Evolutionary conservation across 495 filamentous ascomycete genomes (phyloP).

Genomic region (Penicillium verhagenii): DNA sequence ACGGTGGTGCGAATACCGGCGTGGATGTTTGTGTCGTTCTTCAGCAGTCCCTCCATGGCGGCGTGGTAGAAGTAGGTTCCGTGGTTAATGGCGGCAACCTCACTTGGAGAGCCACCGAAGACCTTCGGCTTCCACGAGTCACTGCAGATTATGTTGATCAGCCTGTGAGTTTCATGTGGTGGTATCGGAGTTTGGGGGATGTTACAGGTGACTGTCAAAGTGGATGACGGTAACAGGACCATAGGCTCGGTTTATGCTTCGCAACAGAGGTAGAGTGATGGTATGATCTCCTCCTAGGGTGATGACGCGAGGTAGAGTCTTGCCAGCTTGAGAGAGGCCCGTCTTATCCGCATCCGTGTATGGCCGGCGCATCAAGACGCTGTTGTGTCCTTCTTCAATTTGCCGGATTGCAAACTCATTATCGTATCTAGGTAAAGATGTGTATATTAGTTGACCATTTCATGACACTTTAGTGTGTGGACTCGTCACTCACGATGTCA

Average conservation of each 20-base stretch:
- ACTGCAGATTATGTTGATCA: conserved; percentile 16
- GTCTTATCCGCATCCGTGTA: conserved; percentile 43
- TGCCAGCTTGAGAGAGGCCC: conserved; percentile 54
- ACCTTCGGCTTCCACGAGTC: conserved; percentile 71
- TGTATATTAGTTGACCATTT: no score
- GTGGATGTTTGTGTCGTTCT: conserved; percentile 81
- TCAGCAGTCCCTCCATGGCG: conserved; percentile 68
- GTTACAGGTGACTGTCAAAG: conserved; percentile 66
- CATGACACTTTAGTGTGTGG: not conserved
- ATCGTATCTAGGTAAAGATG: conserved; percentile 48
- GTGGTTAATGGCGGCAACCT: conserved; percentile 74
- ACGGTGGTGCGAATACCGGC: conserved; percentile 81
- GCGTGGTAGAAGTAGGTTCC: conserved; percentile 79
- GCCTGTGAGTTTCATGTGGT: no score
- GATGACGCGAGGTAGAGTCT: conserved; percentile 61
- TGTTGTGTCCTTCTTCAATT: conserved; percentile 65
- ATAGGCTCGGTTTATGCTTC: conserved; percentile 66
- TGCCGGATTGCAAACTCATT: conserved; percentile 73
- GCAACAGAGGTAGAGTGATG: conserved; percentile 59
- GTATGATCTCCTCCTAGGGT: conserved; percentile 69
- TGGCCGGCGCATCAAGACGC: conserved; percentile 51
- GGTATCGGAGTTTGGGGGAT: not conserved
- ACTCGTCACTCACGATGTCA: conserved; percentile 63
- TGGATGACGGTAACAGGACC: conserved; percentile 69
- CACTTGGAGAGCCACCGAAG: conserved; percentile 61